Evolutionary conservation across 1,284 basidiomycete genomes (phyloP).

Genomic region (Marasmius oreades): DNA sequence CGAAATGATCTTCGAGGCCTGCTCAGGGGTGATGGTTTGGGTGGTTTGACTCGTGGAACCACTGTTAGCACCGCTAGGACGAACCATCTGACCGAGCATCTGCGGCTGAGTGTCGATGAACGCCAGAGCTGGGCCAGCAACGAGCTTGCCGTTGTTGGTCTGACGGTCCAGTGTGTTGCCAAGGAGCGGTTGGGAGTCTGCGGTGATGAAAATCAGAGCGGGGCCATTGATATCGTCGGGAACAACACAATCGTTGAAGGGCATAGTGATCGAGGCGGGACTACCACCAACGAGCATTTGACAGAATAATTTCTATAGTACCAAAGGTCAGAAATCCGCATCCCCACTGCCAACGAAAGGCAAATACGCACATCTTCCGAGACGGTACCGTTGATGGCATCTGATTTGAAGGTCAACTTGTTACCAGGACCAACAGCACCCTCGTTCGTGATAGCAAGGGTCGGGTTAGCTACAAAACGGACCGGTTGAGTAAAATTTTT

Average conservation of each 20-base stretch:
- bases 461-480: constrained; percentile 47
- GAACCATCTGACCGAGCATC: constrained; percentile 44
- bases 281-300: constrained; percentile 72
- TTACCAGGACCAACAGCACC: constrained; percentile 54
- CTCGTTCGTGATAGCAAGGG: constrained; percentile 63
- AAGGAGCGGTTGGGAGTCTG: constrained; percentile 56
- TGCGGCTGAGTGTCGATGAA: constrained; percentile 63
- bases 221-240: constrained; percentile 65
- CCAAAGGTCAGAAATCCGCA: constrained; percentile 1
- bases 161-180: constrained; percentile 65
- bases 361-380: constrained; percentile 38
- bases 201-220: constrained; percentile 71
- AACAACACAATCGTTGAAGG: constrained; percentile 57
- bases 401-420: constrained; percentile 55
- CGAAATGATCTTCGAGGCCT: constrained; percentile 42
- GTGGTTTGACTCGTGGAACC: constrained; percentile 26
- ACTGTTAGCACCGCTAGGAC: constrained; percentile 18
- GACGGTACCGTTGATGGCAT: constrained; percentile 51
- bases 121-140: constrained; percentile 70
- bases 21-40: constrained; percentile 41
- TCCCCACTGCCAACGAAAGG: neutral
- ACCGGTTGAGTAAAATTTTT: neutral
- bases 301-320: constrained; percentile 55
- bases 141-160: constrained; percentile 44
- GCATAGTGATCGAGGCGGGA: constrained; percentile 54